phyloP scores from a whole-genome alignment of 352 stramenopile species.

The Sclerospora graminicola region DNA sequence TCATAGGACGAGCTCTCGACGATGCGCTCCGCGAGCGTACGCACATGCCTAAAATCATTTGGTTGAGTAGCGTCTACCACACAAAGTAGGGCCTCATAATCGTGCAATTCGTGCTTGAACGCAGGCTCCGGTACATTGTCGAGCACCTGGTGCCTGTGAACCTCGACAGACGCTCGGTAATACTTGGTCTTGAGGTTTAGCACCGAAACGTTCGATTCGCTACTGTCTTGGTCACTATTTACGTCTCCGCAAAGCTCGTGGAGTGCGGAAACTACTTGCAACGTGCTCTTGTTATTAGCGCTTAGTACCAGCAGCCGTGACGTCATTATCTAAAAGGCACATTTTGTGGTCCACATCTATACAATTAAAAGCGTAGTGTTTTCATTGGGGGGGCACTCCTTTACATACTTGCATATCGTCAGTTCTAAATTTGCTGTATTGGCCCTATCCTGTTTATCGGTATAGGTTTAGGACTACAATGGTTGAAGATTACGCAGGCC shows the following conservation, averaged over 20 bases:
- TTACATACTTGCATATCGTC: too few species aligned
- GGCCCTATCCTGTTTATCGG: too few species aligned
- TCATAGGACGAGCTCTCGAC: slow-evolving; percentile 40
- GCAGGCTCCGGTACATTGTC: slow-evolving; percentile 25
- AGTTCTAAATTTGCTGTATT: too few species aligned
- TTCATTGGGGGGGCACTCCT: too few species aligned
- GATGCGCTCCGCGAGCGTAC: slow-evolving; percentile 32
- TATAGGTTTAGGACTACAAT: too few species aligned
- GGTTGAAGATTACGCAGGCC: too few species aligned
- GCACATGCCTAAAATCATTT: slow-evolving; percentile 34
- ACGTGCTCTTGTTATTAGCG: slow-evolving; percentile 15
- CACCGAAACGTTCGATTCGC: slow-evolving; percentile 6
- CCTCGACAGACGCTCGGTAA: slow-evolving; percentile 44
- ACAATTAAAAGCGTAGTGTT: too few species aligned
- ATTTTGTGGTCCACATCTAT: too few species aligned
- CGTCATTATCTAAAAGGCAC: too few species aligned
- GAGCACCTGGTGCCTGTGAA: slow-evolving; percentile 36
- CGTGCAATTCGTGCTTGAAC: slow-evolving; percentile 28
- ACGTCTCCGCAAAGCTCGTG: slow-evolving; percentile 23
- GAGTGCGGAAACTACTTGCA: slow-evolving; percentile 18
- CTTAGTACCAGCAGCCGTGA: slow-evolving; percentile 36
- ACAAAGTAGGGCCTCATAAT: slow-evolving; percentile 60
- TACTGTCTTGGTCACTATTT: not conserved
- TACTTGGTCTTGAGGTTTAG: slow-evolving; percentile 59
- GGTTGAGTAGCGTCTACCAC: slow-evolving; percentile 30